These are phyloP conservation scores for Peziza echinospora DNA, from an alignment of 495 filamentous ascomycete genomes.

Conservation along the genomic window DNA sequence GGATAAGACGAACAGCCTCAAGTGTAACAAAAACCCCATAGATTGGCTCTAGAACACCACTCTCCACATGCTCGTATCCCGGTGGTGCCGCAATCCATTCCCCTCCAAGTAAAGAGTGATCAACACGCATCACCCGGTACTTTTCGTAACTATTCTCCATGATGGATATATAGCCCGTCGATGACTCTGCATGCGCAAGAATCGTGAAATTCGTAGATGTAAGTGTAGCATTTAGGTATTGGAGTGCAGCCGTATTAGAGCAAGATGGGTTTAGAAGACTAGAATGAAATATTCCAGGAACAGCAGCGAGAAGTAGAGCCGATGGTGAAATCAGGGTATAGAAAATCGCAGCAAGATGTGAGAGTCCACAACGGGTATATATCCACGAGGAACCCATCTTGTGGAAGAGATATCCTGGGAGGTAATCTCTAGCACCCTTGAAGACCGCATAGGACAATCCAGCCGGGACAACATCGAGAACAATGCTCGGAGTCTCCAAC, in stretches of 20 bases:
- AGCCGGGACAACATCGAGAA: slow-evolving; percentile 10
- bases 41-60: slow-evolving; percentile 50
- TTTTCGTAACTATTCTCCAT: slow-evolving; percentile 46
- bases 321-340: slow-evolving; percentile 49
- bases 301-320: slow-evolving; percentile 36
- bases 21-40: slow-evolving; percentile 86
- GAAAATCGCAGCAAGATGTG: slow-evolving; percentile 37
- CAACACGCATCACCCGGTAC: slow-evolving; percentile 73
- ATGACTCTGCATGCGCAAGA: slow-evolving; percentile 57
- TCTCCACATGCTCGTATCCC: slow-evolving; percentile 22
- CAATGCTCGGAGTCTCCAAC: slow-evolving; percentile 2
- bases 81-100: slow-evolving; percentile 50
- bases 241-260: slow-evolving; percentile 27
- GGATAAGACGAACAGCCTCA: slow-evolving; percentile 67
- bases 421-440: slow-evolving; percentile 31
- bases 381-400: slow-evolving; percentile 38
- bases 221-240: slow-evolving; percentile 39
- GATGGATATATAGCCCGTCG: slow-evolving; percentile 83
- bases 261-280: slow-evolving; percentile 47
- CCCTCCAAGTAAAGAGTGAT: slow-evolving; percentile 85
- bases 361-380: slow-evolving; percentile 48
- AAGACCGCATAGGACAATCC: slow-evolving; percentile 39
- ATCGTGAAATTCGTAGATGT: slow-evolving; percentile 34
- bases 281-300: slow-evolving; percentile 52
- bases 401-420: slow-evolving; percentile 28